Conservation (phyloP, 2,329 filamentous ascomycete species). For the Cercospora sp. region DNA sequence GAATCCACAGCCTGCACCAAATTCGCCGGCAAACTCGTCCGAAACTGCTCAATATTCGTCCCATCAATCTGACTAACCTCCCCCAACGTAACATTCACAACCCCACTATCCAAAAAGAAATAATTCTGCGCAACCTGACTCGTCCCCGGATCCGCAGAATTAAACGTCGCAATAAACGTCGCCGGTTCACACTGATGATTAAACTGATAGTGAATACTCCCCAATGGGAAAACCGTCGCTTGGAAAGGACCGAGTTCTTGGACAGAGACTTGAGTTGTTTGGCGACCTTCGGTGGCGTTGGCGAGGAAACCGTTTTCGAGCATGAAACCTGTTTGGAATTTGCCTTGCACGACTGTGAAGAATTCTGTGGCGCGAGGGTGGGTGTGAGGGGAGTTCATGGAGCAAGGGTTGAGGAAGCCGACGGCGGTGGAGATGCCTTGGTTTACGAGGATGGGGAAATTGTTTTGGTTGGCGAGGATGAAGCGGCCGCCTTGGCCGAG, state of each 20-base stretch:
- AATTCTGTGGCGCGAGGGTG: conserved; percentile 53
- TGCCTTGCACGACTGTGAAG: conserved; percentile 47
- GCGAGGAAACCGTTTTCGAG: conserved; percentile 47
- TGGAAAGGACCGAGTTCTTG: conserved; percentile 43
- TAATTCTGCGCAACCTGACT: conserved; percentile 47
- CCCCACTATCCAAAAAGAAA: conserved; percentile 32
- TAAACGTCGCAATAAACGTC: conserved; percentile 47
- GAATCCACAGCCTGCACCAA: conserved; percentile 24
- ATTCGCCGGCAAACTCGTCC: conserved; percentile 18
- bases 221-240: conserved; percentile 46
- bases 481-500: conserved; percentile 18
- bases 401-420: conserved; percentile 42
- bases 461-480: conserved; percentile 23
- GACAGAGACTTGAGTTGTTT: conserved; percentile 43
- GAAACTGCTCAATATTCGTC: conserved; percentile 22
- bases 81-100: conserved; percentile 20
- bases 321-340: conserved; percentile 48
- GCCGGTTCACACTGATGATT: conserved; percentile 49
- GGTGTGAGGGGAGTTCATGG: conserved; percentile 49
- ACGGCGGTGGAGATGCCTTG: conserved; percentile 23
- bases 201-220: conserved; percentile 52
- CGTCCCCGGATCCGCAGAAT: conserved; percentile 47
- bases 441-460: conserved; percentile 23
- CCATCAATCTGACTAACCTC: conserved; percentile 20
- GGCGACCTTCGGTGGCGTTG: conserved; percentile 7